Conservation (phyloP, 148 eudicot genomes). For the Heliamphora exappendiculata region DNA sequence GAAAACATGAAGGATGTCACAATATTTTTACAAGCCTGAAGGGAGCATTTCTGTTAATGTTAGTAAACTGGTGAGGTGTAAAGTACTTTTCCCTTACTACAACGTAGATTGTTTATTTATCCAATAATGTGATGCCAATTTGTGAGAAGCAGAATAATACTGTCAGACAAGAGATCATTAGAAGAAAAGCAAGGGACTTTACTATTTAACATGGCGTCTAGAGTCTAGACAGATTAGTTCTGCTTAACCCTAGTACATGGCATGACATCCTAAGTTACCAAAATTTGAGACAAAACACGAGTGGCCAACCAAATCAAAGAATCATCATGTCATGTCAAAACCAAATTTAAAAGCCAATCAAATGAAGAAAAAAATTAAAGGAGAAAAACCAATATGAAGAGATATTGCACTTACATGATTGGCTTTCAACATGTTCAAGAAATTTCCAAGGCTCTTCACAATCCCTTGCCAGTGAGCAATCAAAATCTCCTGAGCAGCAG, state of each 20-base stretch:
- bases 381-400: not conserved
- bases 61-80: too few relatives aligned
- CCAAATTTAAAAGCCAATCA: not conserved
- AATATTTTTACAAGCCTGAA: too few relatives aligned
- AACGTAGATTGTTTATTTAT: too few relatives aligned
- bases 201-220: too few relatives aligned
- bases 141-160: too few relatives aligned
- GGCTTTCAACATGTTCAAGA: conserved; percentile 55
- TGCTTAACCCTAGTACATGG: not conserved
- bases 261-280: not conserved
- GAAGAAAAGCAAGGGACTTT: not conserved
- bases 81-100: too few relatives aligned
- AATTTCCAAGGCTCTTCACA: conserved; percentile 61
- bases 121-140: too few relatives aligned
- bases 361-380: conserved; percentile 8
- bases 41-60: too few relatives aligned
- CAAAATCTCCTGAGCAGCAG: conserved; percentile 61
- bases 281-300: not conserved
- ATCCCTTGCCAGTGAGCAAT: conserved; percentile 90
- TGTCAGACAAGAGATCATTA: not conserved
- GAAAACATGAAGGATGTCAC: too few relatives aligned
- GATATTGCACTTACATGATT: conserved; percentile 45
- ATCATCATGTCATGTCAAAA: not conserved
- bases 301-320: not conserved
- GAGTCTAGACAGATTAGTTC: not conserved